Conservation (phyloP, 2,329 filamentous ascomycete genomes). For the Penicillium sp. region DNA sequence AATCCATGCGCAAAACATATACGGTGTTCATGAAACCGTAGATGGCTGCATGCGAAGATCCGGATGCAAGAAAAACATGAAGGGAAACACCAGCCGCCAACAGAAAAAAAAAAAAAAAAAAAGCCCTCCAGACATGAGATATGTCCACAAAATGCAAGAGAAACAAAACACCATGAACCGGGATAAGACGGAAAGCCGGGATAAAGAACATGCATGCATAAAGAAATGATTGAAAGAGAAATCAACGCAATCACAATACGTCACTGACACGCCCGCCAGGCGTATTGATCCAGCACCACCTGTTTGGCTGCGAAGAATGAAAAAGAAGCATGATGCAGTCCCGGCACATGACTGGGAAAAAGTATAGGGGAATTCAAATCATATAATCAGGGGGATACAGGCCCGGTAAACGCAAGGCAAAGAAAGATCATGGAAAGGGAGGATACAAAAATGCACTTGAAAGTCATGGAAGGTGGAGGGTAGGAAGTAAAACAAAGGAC, state of each 20-base stretch:
- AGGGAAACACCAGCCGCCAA: conserved; percentile 31
- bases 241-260: conserved; percentile 32
- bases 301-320: conserved; percentile 31
- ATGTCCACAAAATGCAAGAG: conserved; percentile 36
- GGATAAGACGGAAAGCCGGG: conserved; percentile 22
- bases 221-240: conserved; percentile 13
- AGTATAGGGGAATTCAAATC: conserved; percentile 25
- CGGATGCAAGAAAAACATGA: conserved; percentile 33
- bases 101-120: conserved; percentile 23
- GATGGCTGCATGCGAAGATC: conserved; percentile 35
- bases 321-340: conserved; percentile 26
- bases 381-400: conserved; percentile 30
- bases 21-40: conserved; percentile 35
- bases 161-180: conserved; percentile 24
- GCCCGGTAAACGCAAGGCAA: conserved; percentile 23
- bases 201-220: conserved; percentile 22
- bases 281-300: conserved; percentile 31
- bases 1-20: conserved; percentile 39
- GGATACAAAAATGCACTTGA: conserved; percentile 21
- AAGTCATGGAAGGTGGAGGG: conserved; percentile 18
- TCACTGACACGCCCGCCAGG: conserved; percentile 35
- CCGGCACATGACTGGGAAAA: conserved; percentile 22
- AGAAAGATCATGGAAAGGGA: conserved; percentile 22
- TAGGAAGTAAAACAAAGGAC: conserved; percentile 6
- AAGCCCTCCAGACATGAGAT: conserved; percentile 31